Evolutionary conservation across 768 basidiomycete genomes (phyloP).

Genomic region (Lactifluus pinguis): DNA sequence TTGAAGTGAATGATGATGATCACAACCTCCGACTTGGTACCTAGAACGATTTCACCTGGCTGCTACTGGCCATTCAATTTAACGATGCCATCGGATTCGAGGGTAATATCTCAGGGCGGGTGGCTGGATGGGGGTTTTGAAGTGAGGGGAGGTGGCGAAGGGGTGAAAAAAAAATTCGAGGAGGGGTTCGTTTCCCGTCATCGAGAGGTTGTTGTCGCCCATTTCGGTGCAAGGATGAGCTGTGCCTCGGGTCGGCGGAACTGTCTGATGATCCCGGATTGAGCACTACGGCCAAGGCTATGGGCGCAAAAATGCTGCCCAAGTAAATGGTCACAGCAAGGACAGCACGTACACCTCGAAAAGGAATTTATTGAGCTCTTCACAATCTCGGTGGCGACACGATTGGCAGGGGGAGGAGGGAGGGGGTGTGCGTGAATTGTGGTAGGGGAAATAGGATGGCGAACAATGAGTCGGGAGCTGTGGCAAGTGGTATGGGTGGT

Average conservation of each 20-base stretch:
- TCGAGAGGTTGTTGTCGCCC: not conserved
- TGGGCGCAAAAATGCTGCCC: not conserved
- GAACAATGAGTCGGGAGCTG: not conserved
- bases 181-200: not conserved
- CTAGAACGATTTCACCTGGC: too few relatives aligned
- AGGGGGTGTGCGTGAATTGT: not conserved
- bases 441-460: not conserved
- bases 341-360: not conserved
- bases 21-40: too few relatives aligned
- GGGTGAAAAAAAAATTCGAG: not conserved
- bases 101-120: not conserved
- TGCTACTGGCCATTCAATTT: not conserved
- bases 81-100: not conserved
- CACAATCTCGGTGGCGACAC: not conserved
- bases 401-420: too few relatives aligned
- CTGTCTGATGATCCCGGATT: not conserved
- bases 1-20: not conserved
- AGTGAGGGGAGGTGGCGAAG: not conserved
- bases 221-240: not conserved
- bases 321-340: not conserved
- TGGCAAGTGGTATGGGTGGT: not conserved
- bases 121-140: not conserved
- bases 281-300: not conserved
- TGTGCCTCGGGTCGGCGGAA: not conserved
- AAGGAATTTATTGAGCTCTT: not conserved